Evolutionary conservation across 2,329 filamentous ascomycete genomes (phyloP), one percentile per base, ranked within the genome.

Genomic region (Aspergillus sp.): DNA sequence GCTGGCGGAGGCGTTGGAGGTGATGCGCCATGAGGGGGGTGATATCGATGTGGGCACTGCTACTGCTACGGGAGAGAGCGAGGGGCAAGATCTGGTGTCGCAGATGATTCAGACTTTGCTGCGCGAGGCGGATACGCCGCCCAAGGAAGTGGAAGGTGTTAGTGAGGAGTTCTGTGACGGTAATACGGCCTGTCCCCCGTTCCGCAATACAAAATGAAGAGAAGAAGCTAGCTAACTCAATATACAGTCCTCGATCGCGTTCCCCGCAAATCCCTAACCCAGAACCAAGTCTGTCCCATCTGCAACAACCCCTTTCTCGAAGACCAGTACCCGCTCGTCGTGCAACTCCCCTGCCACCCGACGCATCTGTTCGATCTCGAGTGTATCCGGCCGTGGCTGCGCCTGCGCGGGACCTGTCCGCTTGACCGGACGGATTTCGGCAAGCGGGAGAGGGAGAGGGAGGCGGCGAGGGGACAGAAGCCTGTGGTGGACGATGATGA

Each of bases 291-390:
- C 36, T 83, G 80, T 57, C 78, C 79, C 0, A 82, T 83, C 41
- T 83, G 80, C 62, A 73, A 72, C 43, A 79, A 79, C 52, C 71
- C 77, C 3, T 82, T 82, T 54, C 62, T 82, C 4, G 78, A 82
- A n/a, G 79, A 82, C 53, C 53, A 74, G 40, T 80, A 82, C 54
- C 80, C 81, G n/a, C 73, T 84, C 12, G 77, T 83, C 33, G 80
- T 84, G 41, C 72, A 74, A 29, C 61, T 84, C 30, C 78, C 80
- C 7, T 84, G 81, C 53, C 78, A 83, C 59, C 69, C 75, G 10
- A 75, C 75, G 34, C 81, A 84, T 60, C 57, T 79, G 19, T 83
- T 83, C 62, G 81, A 84, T 64, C 62, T 83, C 28, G 80, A 83
- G 56, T 84, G 81, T 62, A 79, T 84, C 50, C 66, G 74, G 48